Percentiles rank a stretch among this genome's conserved stretches.
Conservation (phyloP, 768 basidiomycete species). For the Nidularia pulvinata region DNA sequence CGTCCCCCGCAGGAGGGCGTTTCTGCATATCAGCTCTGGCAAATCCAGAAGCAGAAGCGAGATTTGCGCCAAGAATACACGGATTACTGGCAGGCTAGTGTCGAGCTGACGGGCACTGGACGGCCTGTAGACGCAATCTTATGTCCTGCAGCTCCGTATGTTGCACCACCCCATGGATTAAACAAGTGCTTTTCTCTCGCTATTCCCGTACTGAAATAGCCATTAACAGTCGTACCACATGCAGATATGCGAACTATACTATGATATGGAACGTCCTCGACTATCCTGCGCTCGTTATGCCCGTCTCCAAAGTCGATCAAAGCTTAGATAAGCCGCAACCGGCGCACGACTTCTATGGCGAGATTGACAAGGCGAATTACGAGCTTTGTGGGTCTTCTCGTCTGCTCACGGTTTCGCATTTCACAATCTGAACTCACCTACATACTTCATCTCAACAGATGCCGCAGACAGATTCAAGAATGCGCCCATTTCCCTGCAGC, state of each 20-base stretch:
- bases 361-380: constrained; percentile 46
- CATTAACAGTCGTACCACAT: constrained; percentile 2
- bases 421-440: neutral
- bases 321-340: constrained; percentile 45
- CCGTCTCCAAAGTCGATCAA: constrained; percentile 62
- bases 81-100: constrained; percentile 61
- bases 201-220: neutral
- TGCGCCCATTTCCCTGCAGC: constrained; percentile 64
- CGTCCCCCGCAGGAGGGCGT: constrained; percentile 21
- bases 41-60: constrained; percentile 51
- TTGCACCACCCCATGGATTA: constrained; percentile 64
- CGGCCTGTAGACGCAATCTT: constrained; percentile 80
- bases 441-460: constrained; percentile 33
- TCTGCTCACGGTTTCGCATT: neutral
- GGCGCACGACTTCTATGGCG: constrained; percentile 43
- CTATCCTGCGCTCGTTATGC: constrained; percentile 60
- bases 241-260: constrained; percentile 53
- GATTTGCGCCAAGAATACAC: constrained; percentile 57
- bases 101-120: constrained; percentile 55
- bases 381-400: constrained; percentile 46
- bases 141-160: constrained; percentile 56
- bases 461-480: constrained; percentile 52
- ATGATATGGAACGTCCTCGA: constrained; percentile 71
- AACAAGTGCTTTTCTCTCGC: constrained; percentile 35
- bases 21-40: constrained; percentile 68